Base-by-base conservation (phyloP, 2,329 filamentous ascomycete species). In the Fusarium multiceps region DNA sequence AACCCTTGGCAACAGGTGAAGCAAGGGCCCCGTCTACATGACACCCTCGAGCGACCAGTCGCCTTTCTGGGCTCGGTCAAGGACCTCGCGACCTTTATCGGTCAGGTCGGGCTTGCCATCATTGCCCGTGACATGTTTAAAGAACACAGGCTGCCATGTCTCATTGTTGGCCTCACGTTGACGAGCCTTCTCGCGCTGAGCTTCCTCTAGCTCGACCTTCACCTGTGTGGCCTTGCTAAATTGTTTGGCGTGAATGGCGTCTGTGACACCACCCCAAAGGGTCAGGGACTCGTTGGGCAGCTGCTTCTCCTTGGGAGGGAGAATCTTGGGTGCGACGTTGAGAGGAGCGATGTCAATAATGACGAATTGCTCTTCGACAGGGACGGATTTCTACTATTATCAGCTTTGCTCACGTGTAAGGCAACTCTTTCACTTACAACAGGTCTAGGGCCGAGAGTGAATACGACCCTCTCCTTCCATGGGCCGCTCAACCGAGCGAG, bases 151-250 rank as follows among this genome's bases (percentile, higher is more conserved):
- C 71, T 90, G 85, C 90, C 93, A 99, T 34, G 88, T 87, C 62
- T 88, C 86, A 14, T 89, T 88, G 16, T 86, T 86, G 46, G 86
- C 86, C 77, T 95, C 92, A 45, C 96, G 87, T 77, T 95, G 89
- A 25, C 93, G 89, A 2, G 93, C 94, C 81, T 93, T 95, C 75
- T 92, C 88, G 32, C 96, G 87, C 82, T 99, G 96, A 45, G 86
- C 86, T 79, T 99, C 96, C 80, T 99, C 96, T 13, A 99, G 88
- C 75, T 97, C 93, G 64, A 93, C 89, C 83, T 99, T 99, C 67
- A 96, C 83, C 21, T 87, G 89, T 23, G 96, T 99, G 10, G 96
- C 96, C 69, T 92, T 89, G 43, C 87, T 87, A 80, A 90, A 99
- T 78, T 97, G 93, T 81, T 94, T 97, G 66, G 89, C 83, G 23